A percentile compares a stretch with the other conserved stretches of the same genome.
These are phyloP conservation scores for Phoenix dactylifera DNA, from an alignment of 176 grass and related monocot genomes.

Conservation along the genomic window DNA sequence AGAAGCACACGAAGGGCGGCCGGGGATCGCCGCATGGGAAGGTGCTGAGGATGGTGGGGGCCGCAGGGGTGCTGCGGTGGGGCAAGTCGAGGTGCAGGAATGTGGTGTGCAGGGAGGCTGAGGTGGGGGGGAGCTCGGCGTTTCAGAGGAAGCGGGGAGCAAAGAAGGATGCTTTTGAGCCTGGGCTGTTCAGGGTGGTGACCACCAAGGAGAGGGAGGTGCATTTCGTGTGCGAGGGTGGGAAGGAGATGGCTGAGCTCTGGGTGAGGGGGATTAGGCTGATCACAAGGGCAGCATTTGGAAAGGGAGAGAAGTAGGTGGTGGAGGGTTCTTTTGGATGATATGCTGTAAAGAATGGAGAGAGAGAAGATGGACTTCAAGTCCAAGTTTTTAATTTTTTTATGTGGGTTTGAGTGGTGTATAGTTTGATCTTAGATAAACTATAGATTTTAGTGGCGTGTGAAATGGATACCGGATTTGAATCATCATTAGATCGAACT, in stretches of 20 bases:
- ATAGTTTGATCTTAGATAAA: neutral
- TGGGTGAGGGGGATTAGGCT: conserved; percentile 89
- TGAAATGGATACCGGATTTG: too few relatives aligned
- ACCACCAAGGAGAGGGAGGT: conserved; percentile 72
- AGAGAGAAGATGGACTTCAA: conserved; percentile 34
- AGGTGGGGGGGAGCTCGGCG: conserved; percentile 54
- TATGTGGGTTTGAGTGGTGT: conserved; percentile 12
- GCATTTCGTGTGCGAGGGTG: conserved; percentile 81
- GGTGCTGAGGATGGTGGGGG: conserved; percentile 46
- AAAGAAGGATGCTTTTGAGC: conserved; percentile 43
- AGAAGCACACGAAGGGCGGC: conserved; percentile 84
- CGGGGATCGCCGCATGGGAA: conserved; percentile 61
- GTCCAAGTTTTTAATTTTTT: conserved; percentile 28
- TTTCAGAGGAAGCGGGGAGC: conserved; percentile 52
- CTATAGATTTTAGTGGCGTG: too few relatives aligned
- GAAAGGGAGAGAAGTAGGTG: conserved; percentile 13
- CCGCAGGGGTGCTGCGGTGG: conserved; percentile 71
- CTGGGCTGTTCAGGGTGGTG: conserved; percentile 75
- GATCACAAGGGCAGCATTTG: conserved; percentile 34
- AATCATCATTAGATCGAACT: too few relatives aligned
- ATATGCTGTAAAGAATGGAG: conserved; percentile 28
- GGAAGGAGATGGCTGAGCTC: conserved; percentile 63
- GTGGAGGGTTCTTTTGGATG: conserved; percentile 17
- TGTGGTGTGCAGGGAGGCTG: conserved; percentile 67
- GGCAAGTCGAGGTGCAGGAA: conserved; percentile 51